Evolutionary conservation across 257 asterid species (phyloP).

Genomic region (Capsicum rhomboideum): DNA sequence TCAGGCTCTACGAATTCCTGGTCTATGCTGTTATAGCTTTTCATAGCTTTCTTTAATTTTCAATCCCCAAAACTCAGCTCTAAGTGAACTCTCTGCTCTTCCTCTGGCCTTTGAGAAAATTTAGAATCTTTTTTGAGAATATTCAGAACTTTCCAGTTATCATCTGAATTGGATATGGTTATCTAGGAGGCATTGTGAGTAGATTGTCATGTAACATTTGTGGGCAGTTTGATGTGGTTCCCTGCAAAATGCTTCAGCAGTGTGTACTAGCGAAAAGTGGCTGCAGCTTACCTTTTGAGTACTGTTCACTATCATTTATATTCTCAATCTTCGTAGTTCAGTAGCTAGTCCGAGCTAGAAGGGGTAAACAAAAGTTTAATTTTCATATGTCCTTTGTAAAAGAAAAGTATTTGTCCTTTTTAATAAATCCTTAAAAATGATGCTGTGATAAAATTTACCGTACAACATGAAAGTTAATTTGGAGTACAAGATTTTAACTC

Average conservation of each 20-base stretch:
- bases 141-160: not conserved
- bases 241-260: not conserved
- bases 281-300: not conserved
- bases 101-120: not conserved
- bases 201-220: not conserved
- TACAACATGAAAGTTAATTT: not conserved
- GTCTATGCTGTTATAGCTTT: not conserved
- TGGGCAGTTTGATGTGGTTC: not conserved
- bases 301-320: not conserved
- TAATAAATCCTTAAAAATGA: too few species aligned
- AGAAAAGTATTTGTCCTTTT: too few species aligned
- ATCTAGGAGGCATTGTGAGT: not conserved
- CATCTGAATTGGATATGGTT: not conserved
- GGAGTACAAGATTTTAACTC: not conserved
- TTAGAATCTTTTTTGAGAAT: not conserved
- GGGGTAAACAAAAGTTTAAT: too few species aligned
- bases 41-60: not conserved
- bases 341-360: not conserved
- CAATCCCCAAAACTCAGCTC: not conserved
- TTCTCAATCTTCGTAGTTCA: not conserved
- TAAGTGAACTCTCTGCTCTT: not conserved
- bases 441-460: not conserved
- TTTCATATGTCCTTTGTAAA: too few species aligned
- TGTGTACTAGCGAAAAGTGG: not conserved
- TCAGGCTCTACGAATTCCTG: slow-evolving; percentile 5